Base-by-base conservation (phyloP, 1,284 basidiomycete genomes). In the Cryptococcus deneoformans region DNA sequence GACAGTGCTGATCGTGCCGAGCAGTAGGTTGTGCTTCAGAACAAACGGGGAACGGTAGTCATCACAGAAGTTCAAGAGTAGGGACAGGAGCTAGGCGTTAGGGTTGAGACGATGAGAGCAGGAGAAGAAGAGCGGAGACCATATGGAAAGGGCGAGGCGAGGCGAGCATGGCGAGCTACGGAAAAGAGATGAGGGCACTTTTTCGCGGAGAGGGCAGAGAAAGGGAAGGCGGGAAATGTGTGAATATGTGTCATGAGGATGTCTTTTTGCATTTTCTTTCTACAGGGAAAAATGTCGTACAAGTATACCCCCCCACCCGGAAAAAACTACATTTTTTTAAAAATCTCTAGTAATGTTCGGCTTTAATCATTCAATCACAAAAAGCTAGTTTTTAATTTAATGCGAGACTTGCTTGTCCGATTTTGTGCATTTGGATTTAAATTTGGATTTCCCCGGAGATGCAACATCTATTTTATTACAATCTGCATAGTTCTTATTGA, bases 1-100 rank as follows among this genome's bases (percentile, higher is more conserved):
- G 35, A 36, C 40, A 44, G 6, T 38, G 59, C 65, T 70, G 66
- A 66, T 42, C 53, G 11, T 42, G 29, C 46, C 35, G 29, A 56
- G 53, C 51, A 71, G 68, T 73, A 71, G 68, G 66, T 72, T 34
- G 56, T 74, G 39, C 61, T 64, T 10, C 61, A 64, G 36, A 62
- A 66, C 47, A 57, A 60, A 39, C 57, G 64, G 20, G 67, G 70
- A 14, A 60, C 62, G 47, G 59, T 61, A 49, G 61, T 71, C 11
- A 60, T 71, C 40, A 71, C 70, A 36, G 70, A 71, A 58, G 62
- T 60, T 11, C 24, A 42, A 20, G 14, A 37, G 16, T 35, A 34
- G 42, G 29, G 29, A 29, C 5, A 14, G 29, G 36, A 38, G 48
- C 5, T 7, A n/a, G 35, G 52, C 10, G 45, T 20, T 7, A 36